Conservation (phyloP, 176 grass and related monocot genomes). For the Phoenix roebelenii region DNA sequence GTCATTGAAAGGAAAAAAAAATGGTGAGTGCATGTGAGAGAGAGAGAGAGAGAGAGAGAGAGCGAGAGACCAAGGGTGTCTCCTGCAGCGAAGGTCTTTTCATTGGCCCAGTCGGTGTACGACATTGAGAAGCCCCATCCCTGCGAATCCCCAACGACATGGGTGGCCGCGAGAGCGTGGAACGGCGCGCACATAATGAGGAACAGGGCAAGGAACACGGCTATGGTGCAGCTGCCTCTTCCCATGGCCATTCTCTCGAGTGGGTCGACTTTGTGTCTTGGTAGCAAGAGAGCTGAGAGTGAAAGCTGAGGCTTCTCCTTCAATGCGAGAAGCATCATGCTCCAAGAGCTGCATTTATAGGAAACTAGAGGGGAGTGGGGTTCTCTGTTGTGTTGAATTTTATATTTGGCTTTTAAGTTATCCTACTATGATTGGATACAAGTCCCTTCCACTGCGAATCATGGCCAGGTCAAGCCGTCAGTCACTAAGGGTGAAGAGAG, state of each 20-base stretch:
- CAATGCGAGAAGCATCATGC: too few relatives aligned
- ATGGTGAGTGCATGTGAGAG: neutral
- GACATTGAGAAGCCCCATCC: constrained; percentile 63
- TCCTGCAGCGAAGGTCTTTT: constrained; percentile 32
- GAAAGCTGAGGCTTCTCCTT: too few relatives aligned
- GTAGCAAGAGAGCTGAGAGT: too few relatives aligned
- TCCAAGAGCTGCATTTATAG: too few relatives aligned
- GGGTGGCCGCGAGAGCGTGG: constrained; percentile 26
- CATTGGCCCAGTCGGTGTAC: constrained; percentile 44
- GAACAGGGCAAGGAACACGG: constrained; percentile 12
- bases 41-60: neutral
- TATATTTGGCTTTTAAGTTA: too few relatives aligned
- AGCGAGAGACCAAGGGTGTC: constrained; percentile 39
- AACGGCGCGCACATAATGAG: constrained; percentile 14
- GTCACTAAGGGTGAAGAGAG: too few relatives aligned
- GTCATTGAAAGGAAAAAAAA: neutral
- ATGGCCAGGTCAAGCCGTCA: too few relatives aligned
- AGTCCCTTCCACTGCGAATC: too few relatives aligned
- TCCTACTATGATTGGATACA: too few relatives aligned
- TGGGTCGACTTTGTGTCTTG: too few relatives aligned
- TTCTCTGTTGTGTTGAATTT: too few relatives aligned
- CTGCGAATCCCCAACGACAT: constrained; percentile 46
- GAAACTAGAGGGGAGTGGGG: too few relatives aligned
- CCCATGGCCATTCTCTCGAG: constrained; percentile 24
- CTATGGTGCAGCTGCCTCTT: constrained; percentile 26